Evolutionary conservation across 495 filamentous ascomycete genomes (phyloP).

Genomic region (Polyplosphaeria fusca): DNA sequence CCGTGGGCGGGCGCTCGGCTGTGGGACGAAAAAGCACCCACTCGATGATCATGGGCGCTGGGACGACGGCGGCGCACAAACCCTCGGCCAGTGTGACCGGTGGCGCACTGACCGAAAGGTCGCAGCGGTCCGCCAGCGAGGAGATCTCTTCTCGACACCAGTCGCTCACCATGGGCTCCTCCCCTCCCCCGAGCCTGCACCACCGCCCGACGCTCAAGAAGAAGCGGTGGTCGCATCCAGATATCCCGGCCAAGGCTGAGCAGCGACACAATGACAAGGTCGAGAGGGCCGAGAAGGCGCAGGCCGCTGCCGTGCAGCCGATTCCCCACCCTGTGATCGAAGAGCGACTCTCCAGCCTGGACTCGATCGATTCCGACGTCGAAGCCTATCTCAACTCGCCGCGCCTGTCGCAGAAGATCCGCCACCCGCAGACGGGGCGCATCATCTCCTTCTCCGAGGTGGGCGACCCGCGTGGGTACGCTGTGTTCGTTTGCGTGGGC

Average conservation of each 20-base stretch:
- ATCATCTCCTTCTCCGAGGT: slow-evolving; percentile 96
- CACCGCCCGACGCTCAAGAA: slow-evolving; percentile 26
- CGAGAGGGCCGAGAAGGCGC: slow-evolving; percentile 17
- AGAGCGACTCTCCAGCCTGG: slow-evolving; percentile 64
- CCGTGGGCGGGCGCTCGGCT: slow-evolving; percentile 34
- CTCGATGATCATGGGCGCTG: slow-evolving; percentile 29
- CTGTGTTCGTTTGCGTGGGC: slow-evolving; percentile 93
- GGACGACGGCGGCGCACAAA: slow-evolving; percentile 13
- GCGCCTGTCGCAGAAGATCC: slow-evolving; percentile 80
- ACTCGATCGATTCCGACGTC: slow-evolving; percentile 81
- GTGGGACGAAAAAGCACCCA: slow-evolving; percentile 14
- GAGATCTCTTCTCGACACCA: slow-evolving; percentile 25
- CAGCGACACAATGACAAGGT: slow-evolving; percentile 25
- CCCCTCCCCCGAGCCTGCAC: slow-evolving; percentile 13
- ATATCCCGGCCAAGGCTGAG: slow-evolving; percentile 38
- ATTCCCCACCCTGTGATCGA: slow-evolving; percentile 25
- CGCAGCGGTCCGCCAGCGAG: slow-evolving; percentile 27
- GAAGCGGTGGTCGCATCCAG: slow-evolving; percentile 41
- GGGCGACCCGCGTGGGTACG: slow-evolving; percentile 84
- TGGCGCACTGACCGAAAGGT: slow-evolving; percentile 10
- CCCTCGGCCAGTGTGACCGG: slow-evolving; percentile 8
- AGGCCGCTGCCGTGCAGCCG: slow-evolving; percentile 2
- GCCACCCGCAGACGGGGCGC: slow-evolving; percentile 78
- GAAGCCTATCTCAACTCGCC: slow-evolving; percentile 79
- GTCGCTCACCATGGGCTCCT: slow-evolving; percentile 9